phyloP scores from a whole-genome alignment of 805 yeast genomes.

The Suhomyces pyralidae region DNA sequence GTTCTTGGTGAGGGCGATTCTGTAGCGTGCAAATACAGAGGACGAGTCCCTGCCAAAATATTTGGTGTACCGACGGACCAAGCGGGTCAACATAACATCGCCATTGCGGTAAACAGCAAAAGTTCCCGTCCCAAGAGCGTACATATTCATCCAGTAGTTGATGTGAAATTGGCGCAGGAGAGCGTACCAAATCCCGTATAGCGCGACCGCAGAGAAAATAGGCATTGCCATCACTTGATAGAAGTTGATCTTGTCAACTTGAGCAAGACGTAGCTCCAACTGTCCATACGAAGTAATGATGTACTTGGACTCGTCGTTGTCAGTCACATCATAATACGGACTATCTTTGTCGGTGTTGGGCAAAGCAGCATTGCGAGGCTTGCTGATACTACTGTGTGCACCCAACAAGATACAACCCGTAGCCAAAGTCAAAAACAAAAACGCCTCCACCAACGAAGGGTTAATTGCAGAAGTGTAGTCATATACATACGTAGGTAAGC shows the following conservation, averaged over 20 bases:
- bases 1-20: conserved; percentile 42
- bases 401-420: conserved; percentile 3
- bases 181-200: conserved; percentile 37
- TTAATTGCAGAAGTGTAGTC: not conserved
- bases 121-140: conserved; percentile 32
- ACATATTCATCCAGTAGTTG: conserved; percentile 29
- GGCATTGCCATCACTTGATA: conserved; percentile 43
- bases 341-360: conserved; percentile 16
- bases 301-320: conserved; percentile 17
- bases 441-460: not conserved
- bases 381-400: conserved; percentile 14
- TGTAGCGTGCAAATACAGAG: conserved; percentile 27
- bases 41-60: conserved; percentile 1
- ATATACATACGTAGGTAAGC: not conserved
- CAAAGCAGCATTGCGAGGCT: conserved; percentile 22
- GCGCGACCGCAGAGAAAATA: conserved; percentile 36
- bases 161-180: conserved; percentile 32
- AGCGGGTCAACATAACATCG: conserved; percentile 21
- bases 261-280: conserved; percentile 6
- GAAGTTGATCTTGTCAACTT: conserved; percentile 7
- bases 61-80: conserved; percentile 25
- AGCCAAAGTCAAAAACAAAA: not conserved
- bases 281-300: conserved; percentile 10
- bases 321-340: conserved; percentile 20
- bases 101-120: conserved; percentile 29